Percentiles rank a stretch among this genome's conserved stretches.
Conservation (phyloP, 2,329 filamentous ascomycete genomes). For the Byssochlamys sp. region DNA sequence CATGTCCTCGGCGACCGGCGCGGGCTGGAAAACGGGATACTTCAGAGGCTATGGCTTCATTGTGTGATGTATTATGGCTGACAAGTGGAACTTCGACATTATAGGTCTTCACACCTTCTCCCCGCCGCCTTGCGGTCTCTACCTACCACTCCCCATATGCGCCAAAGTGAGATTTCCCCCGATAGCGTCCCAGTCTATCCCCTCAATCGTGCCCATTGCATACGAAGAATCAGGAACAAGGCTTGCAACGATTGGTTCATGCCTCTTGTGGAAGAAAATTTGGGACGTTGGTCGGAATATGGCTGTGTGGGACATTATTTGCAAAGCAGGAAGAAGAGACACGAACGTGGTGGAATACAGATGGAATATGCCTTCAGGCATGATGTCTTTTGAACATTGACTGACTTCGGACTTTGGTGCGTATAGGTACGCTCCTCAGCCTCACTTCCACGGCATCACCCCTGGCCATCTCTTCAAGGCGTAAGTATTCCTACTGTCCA, state of each 20-base stretch:
- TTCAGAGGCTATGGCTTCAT: neutral
- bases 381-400: neutral
- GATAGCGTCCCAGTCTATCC: neutral
- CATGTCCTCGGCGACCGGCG: neutral
- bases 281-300: neutral
- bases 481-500: neutral
- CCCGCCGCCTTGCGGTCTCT: conserved; percentile 31
- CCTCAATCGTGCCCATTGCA: conserved; percentile 11
- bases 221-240: neutral
- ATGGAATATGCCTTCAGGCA: neutral
- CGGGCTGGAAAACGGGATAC: neutral
- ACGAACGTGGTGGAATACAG: neutral
- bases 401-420: conserved; percentile 4
- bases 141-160: conserved; percentile 50
- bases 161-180: conserved; percentile 42
- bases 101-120: conserved; percentile 19
- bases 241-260: neutral
- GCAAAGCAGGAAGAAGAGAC: neutral
- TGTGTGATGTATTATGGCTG: neutral
- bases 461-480: neutral
- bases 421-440: neutral
- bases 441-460: neutral
- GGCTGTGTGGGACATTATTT: neutral
- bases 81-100: neutral
- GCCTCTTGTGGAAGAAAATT: neutral